Conservation (phyloP, 768 basidiomycete genomes). For the Fistulinella prunicolor region DNA sequence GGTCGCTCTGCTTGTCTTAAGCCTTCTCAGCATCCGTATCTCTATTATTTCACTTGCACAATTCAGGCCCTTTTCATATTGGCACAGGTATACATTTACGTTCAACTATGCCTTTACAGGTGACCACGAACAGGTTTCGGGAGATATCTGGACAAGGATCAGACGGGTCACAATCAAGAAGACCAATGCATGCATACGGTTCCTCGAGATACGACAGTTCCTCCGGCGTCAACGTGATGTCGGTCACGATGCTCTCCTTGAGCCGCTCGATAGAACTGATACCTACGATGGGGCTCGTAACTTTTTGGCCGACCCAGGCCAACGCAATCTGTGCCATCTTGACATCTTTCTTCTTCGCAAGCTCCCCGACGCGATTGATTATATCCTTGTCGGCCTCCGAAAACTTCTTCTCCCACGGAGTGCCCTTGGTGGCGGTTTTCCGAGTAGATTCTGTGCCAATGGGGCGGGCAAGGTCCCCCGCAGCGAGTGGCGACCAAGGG, state of each 20-base stretch:
- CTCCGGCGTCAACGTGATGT: conserved; percentile 20
- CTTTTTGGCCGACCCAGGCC: conserved; percentile 41
- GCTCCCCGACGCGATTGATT: conserved; percentile 39
- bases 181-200: conserved; percentile 14
- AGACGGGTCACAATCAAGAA: background rate
- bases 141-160: conserved; percentile 14
- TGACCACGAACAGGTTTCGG: conserved; percentile 20
- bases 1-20: no score
- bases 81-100: no score
- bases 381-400: conserved; percentile 34
- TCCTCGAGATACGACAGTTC: conserved; percentile 28
- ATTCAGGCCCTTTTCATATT: no score
- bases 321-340: conserved; percentile 48
- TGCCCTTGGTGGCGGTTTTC: conserved; percentile 13
- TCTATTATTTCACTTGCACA: no score
- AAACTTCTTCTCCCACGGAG: conserved; percentile 20
- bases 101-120: background rate
- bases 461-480: conserved; percentile 40
- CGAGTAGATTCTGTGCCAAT: conserved; percentile 26
- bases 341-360: conserved; percentile 38
- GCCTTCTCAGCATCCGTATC: no score
- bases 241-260: conserved; percentile 28
- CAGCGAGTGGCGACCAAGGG: conserved; percentile 46
- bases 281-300: conserved; percentile 45
- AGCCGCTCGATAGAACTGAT: conserved; percentile 33